A percentile compares a stretch with the other conserved stretches of the same genome.
Conservation (phyloP, 345 rosid species). For the Gynandropsis gynandra region DNA sequence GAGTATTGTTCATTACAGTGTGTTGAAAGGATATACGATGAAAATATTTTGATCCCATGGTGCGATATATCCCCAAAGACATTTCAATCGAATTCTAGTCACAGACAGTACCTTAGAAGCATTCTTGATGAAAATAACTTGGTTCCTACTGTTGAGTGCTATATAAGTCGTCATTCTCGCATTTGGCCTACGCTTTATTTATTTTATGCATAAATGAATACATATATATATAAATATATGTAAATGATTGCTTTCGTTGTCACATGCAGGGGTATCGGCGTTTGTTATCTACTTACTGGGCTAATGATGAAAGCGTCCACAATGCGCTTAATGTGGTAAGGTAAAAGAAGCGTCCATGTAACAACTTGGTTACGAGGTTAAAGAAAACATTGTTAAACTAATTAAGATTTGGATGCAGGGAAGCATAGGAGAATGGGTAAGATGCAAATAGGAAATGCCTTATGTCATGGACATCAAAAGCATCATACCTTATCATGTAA, state of each 20-base stretch:
- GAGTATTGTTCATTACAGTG: conserved; percentile 15
- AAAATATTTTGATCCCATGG: not conserved
- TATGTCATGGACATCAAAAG: conserved; percentile 9
- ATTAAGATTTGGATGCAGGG: conserved; percentile 20
- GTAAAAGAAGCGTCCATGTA: not conserved
- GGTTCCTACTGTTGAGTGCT: conserved; percentile 14
- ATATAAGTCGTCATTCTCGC: conserved; percentile 13
- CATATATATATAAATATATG: not conserved
- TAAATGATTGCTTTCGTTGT: not conserved
- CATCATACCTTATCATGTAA: conserved; percentile 20
- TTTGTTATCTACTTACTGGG: conserved; percentile 16
- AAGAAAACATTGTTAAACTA: conserved; percentile 1
- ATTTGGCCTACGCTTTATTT: not conserved
- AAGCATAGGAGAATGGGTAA: conserved; percentile 14
- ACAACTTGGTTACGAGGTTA: not conserved
- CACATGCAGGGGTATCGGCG: not conserved
- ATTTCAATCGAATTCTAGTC: not conserved
- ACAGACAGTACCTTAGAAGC: not conserved
- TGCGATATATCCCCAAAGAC: conserved; percentile 8
- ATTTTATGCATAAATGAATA: not conserved
- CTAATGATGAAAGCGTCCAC: conserved; percentile 16
- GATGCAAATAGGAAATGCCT: not conserved
- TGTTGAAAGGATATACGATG: conserved; percentile 13
- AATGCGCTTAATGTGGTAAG: conserved; percentile 18
- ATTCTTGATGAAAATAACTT: not conserved